These are phyloP conservation scores for Fonsecaea erecta DNA, from an alignment of 2,329 filamentous ascomycete species.

Conservation along the genomic window DNA sequence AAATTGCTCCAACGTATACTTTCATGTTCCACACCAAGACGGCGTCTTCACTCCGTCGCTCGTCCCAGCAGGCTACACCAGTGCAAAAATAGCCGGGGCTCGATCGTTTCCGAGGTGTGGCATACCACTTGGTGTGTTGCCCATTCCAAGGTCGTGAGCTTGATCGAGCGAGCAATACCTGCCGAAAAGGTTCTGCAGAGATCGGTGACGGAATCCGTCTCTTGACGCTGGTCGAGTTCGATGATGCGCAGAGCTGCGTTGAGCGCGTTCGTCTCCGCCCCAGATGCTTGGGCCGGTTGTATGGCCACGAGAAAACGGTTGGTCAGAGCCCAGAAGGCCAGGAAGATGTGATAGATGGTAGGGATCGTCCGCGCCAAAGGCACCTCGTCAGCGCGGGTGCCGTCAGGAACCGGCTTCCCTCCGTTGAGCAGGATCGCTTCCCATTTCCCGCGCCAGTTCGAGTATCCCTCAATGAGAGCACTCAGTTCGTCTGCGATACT, in stretches of 20 bases:
- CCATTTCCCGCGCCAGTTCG: conserved; percentile 16
- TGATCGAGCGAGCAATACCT: conserved; percentile 13
- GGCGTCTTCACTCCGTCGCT: not conserved
- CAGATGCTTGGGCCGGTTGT: not conserved
- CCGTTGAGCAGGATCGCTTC: conserved; percentile 3
- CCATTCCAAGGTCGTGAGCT: conserved; percentile 15
- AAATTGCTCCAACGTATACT: not conserved
- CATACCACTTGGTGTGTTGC: not conserved
- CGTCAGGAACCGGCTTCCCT: not conserved
- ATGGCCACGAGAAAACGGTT: conserved; percentile 22
- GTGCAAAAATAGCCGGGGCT: conserved; percentile 3
- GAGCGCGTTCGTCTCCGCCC: conserved; percentile 12
- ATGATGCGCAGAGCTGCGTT: conserved; percentile 10
- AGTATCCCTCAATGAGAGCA: conserved; percentile 10
- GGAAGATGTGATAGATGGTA: conserved; percentile 16
- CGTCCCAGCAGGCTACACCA: conserved; percentile 9
- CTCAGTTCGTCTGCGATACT: conserved; percentile 6
- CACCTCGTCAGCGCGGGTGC: conserved; percentile 1
- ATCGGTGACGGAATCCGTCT: conserved; percentile 11
- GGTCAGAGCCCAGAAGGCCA: conserved; percentile 18
- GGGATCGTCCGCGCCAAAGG: not conserved
- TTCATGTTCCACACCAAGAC: not conserved
- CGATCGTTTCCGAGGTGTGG: not conserved
- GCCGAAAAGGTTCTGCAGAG: conserved; percentile 11
- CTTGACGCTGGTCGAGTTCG: conserved; percentile 2